Conservation (phyloP, 139 green algal species). For the Zygnema cylindricum region DNA sequence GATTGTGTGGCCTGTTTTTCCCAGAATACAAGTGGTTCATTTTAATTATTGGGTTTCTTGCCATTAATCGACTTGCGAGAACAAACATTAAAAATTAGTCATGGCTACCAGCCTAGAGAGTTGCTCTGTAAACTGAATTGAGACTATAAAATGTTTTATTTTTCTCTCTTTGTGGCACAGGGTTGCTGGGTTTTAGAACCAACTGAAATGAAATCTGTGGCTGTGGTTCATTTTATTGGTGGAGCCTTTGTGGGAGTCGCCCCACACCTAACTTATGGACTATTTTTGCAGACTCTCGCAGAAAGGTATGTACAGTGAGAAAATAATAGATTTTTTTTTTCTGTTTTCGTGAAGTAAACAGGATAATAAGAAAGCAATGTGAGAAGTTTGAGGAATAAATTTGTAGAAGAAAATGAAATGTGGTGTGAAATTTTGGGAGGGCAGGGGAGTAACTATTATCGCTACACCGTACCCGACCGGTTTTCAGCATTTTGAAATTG, state of each 20-base stretch:
- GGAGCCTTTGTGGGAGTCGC: slow-evolving; percentile 90
- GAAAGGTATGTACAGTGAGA: slow-evolving; percentile 67
- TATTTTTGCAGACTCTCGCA: slow-evolving; percentile 81
- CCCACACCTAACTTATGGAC: slow-evolving; percentile 80
- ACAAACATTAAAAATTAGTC: not conserved
- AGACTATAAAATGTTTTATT: not conserved
- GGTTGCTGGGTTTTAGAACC: slow-evolving; percentile 74
- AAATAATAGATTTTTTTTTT: too few species aligned
- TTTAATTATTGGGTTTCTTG: too few species aligned
- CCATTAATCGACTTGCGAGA: too few species aligned
- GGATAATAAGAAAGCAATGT: too few species aligned
- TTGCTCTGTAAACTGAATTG: not conserved
- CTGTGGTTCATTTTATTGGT: slow-evolving; percentile 87
- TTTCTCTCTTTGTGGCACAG: slow-evolving; percentile 5
- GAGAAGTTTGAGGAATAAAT: too few species aligned
- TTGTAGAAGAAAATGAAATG: too few species aligned
- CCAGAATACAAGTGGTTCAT: too few species aligned
- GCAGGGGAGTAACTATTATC: slow-evolving; percentile 69
- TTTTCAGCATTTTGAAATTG: slow-evolving; percentile 89
- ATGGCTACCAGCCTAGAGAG: not conserved
- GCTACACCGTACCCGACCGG: slow-evolving; percentile 79
- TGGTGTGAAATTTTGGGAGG: not conserved
- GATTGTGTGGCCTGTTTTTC: too few species aligned
- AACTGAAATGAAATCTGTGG: not conserved
- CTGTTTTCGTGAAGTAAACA: too few species aligned